These are phyloP conservation scores for Trypanosoma lewisi DNA, from an alignment of 208 protist genomes.

Conservation along the genomic window DNA sequence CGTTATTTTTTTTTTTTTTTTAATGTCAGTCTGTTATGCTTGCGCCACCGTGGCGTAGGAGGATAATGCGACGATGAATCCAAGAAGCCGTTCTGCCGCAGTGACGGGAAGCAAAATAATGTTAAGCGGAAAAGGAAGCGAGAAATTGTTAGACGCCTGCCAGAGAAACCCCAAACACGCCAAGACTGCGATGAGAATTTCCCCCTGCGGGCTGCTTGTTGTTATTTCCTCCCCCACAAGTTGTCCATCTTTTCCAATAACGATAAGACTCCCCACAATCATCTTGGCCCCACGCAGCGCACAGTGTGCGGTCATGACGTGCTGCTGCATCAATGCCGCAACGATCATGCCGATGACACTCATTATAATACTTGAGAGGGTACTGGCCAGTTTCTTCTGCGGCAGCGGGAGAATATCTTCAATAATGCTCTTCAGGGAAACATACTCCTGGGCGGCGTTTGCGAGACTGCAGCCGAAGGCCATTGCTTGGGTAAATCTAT, in stretches of 20 bases:
- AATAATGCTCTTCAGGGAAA: conserved; percentile 44
- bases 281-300: conserved; percentile 57
- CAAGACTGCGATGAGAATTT: conserved; percentile 44
- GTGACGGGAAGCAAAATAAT: conserved; percentile 68
- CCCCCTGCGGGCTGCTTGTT: conserved; percentile 35
- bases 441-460: conserved; percentile 36
- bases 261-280: conserved; percentile 40
- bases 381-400: conserved; percentile 51
- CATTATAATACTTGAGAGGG: conserved; percentile 32
- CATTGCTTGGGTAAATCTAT: conserved; percentile 48
- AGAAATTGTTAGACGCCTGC: conserved; percentile 53
- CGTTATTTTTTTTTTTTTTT: conserved; percentile 10
- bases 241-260: conserved; percentile 32
- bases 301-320: conserved; percentile 58
- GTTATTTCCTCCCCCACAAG: conserved; percentile 45
- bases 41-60: not conserved
- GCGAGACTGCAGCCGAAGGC: conserved; percentile 63
- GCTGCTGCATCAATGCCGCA: conserved; percentile 31
- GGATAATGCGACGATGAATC: conserved; percentile 6
- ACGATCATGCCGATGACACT: conserved; percentile 34
- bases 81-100: conserved; percentile 49
- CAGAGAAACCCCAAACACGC: conserved; percentile 69
- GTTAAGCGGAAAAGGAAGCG: conserved; percentile 77
- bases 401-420: conserved; percentile 48
- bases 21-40: not conserved